A percentile compares a stretch with the other conserved stretches of the same genome.
Evolutionary conservation across 2,329 filamentous ascomycete genomes (phyloP).

Genomic region (Fusarium fracticaudum): DNA sequence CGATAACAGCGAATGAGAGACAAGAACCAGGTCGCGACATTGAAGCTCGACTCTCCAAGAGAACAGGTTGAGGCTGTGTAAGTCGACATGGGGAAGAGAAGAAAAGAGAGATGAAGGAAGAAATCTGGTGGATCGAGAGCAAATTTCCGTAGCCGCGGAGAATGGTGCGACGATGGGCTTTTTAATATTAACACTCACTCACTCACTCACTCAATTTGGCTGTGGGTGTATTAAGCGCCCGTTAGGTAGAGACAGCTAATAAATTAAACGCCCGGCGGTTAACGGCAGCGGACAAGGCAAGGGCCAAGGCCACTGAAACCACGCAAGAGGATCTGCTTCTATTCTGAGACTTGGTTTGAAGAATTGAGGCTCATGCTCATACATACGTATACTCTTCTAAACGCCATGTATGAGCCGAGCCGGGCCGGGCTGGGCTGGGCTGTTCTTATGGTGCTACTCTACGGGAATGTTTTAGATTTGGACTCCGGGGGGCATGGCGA

Average conservation of each 20-base stretch:
- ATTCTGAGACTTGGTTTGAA: slow-evolving; percentile 23
- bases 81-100: slow-evolving; percentile 5
- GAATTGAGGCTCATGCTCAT: slow-evolving; percentile 4
- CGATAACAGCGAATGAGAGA: slow-evolving; percentile 34
- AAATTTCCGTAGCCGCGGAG: slow-evolving; percentile 42
- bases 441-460: background rate
- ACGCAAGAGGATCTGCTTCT: slow-evolving; percentile 27
- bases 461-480: slow-evolving; percentile 9
- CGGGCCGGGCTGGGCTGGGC: background rate
- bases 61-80: slow-evolving; percentile 25
- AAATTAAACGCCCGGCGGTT: slow-evolving; percentile 37
- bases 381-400: background rate
- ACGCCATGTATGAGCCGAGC: slow-evolving; percentile 9
- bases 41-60: background rate
- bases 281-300: background rate
- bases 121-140: slow-evolving; percentile 21
- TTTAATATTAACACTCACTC: slow-evolving; percentile 10
- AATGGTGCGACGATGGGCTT: slow-evolving; percentile 33
- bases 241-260: background rate
- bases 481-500: slow-evolving; percentile 8
- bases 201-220: background rate
- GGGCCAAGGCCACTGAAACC: slow-evolving; percentile 35
- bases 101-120: background rate
- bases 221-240: slow-evolving; percentile 28
- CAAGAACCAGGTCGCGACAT: slow-evolving; percentile 8